Percentiles rank a stretch among this genome's conserved stretches.
phyloP scores from a whole-genome alignment of 2,329 filamentous ascomycete genomes.

The Fusarium zealandicum region DNA sequence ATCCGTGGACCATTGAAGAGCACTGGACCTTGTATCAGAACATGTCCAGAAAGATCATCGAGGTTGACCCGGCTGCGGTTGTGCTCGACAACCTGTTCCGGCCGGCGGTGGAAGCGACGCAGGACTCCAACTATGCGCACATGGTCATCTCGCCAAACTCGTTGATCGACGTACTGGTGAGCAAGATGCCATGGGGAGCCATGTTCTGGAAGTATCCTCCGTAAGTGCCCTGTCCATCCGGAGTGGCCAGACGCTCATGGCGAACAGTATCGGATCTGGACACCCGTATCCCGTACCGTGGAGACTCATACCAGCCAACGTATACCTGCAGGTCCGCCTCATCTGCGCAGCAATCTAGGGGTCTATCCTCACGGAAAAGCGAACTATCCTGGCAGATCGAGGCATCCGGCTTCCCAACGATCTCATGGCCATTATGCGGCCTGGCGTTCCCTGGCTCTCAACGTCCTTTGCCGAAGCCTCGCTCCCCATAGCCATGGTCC shows the following conservation, averaged over 20 bases:
- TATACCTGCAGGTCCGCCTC: slow-evolving; percentile 37
- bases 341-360: slow-evolving; percentile 28
- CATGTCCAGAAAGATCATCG: slow-evolving; percentile 38
- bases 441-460: slow-evolving; percentile 37
- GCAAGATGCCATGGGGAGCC: slow-evolving; percentile 49
- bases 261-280: slow-evolving; percentile 49
- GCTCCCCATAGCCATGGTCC: slow-evolving; percentile 49
- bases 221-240: slow-evolving; percentile 36
- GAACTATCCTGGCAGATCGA: slow-evolving; percentile 45
- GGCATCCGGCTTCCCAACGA: slow-evolving; percentile 38
- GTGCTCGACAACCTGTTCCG: slow-evolving; percentile 45
- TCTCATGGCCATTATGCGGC: slow-evolving; percentile 33
- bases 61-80: slow-evolving; percentile 44
- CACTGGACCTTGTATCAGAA: slow-evolving; percentile 41
- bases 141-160: slow-evolving; percentile 54
- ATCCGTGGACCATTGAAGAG: slow-evolving; percentile 44
- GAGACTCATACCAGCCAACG: slow-evolving; percentile 51
- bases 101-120: slow-evolving; percentile 37
- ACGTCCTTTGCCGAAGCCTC: slow-evolving; percentile 37
- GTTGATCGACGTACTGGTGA: slow-evolving; percentile 48
- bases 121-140: slow-evolving; percentile 41
- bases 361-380: slow-evolving; percentile 17
- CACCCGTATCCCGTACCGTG: slow-evolving; percentile 55
- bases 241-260: not conserved
- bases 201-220: slow-evolving; percentile 51